A percentile compares a stretch with the other conserved stretches of the same genome.
These are phyloP conservation scores for Oryza glaberrima DNA, from an alignment of 176 grass and related monocot species.

Conservation along the genomic window DNA sequence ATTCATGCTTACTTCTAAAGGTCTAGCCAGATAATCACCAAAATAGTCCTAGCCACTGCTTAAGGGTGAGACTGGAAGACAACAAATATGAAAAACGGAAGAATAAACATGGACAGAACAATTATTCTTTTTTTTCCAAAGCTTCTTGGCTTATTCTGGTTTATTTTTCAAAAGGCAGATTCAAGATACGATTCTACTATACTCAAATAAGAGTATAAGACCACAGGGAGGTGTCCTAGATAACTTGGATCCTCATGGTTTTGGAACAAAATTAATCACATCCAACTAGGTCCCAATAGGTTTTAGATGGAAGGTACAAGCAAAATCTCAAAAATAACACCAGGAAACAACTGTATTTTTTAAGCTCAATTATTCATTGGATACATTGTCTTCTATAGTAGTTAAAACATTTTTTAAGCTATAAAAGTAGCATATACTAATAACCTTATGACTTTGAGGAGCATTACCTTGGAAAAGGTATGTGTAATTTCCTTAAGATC, in stretches of 20 bases:
- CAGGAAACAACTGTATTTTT: background rate
- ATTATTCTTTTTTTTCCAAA: background rate
- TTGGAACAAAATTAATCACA: constrained; percentile 1
- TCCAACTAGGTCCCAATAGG: background rate
- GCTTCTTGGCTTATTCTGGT: background rate
- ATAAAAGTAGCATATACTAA: constrained; percentile 9
- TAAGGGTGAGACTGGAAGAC: background rate
- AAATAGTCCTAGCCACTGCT: constrained; percentile 3
- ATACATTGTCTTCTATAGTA: too few species aligned
- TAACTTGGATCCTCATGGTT: background rate
- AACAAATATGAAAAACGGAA: background rate
- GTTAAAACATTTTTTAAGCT: background rate
- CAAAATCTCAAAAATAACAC: constrained; percentile 22
- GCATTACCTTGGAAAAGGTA: constrained; percentile 85
- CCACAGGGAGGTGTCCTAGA: background rate
- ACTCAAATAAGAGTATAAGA: background rate
- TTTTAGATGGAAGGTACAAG: background rate
- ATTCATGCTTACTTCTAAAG: constrained; percentile 30
- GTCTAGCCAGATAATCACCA: constrained; percentile 16
- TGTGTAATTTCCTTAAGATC: constrained; percentile 80
- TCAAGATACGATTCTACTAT: background rate
- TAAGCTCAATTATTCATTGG: too few species aligned
- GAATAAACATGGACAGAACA: background rate
- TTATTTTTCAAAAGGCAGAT: background rate
- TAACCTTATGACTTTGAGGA: constrained; percentile 1